Percentiles rank a stretch among this genome's conserved stretches.
Conservation (phyloP, 495 filamentous ascomycete species). For the Opeltia flavorubescens region DNA sequence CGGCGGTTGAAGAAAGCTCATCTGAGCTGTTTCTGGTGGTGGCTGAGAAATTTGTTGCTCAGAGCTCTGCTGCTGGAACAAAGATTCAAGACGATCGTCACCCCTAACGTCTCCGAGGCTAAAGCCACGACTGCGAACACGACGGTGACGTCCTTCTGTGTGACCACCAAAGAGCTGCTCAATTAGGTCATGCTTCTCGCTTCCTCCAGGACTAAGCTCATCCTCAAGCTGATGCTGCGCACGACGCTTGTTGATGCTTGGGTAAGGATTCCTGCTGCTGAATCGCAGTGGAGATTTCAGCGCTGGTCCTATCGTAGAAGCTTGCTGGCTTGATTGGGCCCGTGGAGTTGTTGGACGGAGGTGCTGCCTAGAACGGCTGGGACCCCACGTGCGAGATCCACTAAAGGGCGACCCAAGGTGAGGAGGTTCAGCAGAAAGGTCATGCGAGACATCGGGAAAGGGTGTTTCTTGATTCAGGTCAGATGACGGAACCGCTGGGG, state of each 20-base stretch:
- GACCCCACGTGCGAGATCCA: constrained; percentile 41
- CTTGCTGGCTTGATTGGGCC: constrained; percentile 14
- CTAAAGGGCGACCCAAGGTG: constrained; percentile 41
- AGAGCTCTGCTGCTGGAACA: constrained; percentile 31
- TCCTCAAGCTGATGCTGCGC: constrained; percentile 31
- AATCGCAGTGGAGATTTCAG: constrained; percentile 35
- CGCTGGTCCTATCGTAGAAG: constrained; percentile 27
- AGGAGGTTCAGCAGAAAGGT: constrained; percentile 18
- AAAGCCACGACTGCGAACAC: constrained; percentile 36
- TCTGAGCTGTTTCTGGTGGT: not conserved
- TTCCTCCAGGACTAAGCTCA: constrained; percentile 31
- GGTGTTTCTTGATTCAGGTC: not conserved
- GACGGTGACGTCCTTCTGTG: constrained; percentile 32
- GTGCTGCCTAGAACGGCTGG: constrained; percentile 27
- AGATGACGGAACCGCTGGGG: constrained; percentile 13
- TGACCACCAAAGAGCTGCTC: constrained; percentile 33
- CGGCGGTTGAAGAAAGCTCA: not conserved
- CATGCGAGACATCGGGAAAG: constrained; percentile 18
- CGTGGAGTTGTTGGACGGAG: constrained; percentile 19
- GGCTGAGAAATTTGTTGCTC: not conserved
- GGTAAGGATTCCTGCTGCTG: constrained; percentile 25
- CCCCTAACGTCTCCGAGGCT: constrained; percentile 29
- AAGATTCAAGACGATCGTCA: constrained; percentile 26
- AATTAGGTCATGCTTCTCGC: constrained; percentile 33
- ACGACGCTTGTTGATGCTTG: constrained; percentile 40